Percentiles rank a stretch among this genome's conserved stretches.
phyloP scores from a whole-genome alignment of 1,139 yeast genomes.

The Candida sp. region DNA sequence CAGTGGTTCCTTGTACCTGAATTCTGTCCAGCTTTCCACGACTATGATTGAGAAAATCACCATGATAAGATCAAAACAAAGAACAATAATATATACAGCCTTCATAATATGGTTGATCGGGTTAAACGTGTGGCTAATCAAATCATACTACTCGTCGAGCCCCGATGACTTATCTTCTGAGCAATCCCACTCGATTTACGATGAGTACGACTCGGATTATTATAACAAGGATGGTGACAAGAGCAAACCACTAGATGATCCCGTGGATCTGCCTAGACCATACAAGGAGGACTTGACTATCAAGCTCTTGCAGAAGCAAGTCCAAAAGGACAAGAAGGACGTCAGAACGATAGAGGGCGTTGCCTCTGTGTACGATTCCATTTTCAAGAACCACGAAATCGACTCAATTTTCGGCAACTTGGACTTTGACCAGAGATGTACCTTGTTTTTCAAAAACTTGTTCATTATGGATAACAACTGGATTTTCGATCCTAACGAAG shows the following conservation, averaged over 20 bases:
- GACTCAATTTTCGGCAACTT: slow-evolving; percentile 18
- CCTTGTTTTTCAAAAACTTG: slow-evolving; percentile 33
- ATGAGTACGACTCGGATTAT: slow-evolving; percentile 11
- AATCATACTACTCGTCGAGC: background rate
- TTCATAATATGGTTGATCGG: background rate
- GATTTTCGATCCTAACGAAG: slow-evolving; percentile 29
- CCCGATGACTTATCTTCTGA: background rate
- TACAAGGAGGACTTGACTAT: slow-evolving; percentile 12
- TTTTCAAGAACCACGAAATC: slow-evolving; percentile 14
- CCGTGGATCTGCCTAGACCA: background rate
- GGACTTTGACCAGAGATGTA: slow-evolving; percentile 29
- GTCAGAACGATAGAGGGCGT: slow-evolving; percentile 11
- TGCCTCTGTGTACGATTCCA: slow-evolving; percentile 16
- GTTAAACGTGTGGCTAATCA: background rate
- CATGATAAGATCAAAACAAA: background rate
- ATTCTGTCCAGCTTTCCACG: background rate
- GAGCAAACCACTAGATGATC: background rate
- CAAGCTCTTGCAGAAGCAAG: slow-evolving; percentile 12
- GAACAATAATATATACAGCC: background rate
- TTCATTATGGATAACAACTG: slow-evolving; percentile 29
- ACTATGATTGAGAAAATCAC: slow-evolving; percentile 1
- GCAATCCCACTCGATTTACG: slow-evolving; percentile 12
- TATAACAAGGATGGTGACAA: background rate
- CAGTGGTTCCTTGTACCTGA: background rate
- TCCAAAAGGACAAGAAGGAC: slow-evolving; percentile 10